Evolutionary conservation across 2,329 filamentous ascomycete genomes (phyloP), one percentile per base, ranked within the genome.

Genomic region (Phialophora verrucosa): DNA sequence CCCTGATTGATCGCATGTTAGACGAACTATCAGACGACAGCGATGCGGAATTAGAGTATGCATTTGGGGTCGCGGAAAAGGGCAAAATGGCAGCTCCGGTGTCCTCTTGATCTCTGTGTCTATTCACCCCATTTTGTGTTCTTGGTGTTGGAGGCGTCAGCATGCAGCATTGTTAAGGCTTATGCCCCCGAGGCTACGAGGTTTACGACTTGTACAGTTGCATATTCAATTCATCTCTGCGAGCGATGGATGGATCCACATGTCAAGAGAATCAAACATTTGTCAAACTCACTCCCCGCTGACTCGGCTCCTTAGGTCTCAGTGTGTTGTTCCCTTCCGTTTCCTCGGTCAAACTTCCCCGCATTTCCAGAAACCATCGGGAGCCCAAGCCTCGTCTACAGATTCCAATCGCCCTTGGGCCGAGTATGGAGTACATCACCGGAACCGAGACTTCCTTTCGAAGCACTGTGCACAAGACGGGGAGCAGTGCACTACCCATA

Each of bases 1-100:
- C 74, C 29, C 70, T 73, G 17, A 75, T 76, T 56, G 74, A 75
- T 44, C 73, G 71, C 25, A 73, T 76, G 68, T 64, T 76, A 14
- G 74, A 76, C 44, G 72, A 72, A 50, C 65, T 75, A 63, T 69
- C 67, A 1, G 69, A 73, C 55, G 74, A 74, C 58, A 73, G 72
- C 32, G 73, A 74, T 35, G 67, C 70, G 38, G 74, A 74, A 12
- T 58, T 73, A 25, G 69, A 73, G 38, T 63, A 66, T 55, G 70
- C 70, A 7, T 68, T 72, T 23, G 59, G 59, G 57, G 61, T 70
- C 20, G 66, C 69, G 3, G 69, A 67, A 31, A 67, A 67, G 31
- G 58, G 56, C 42, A 68, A 67, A 44, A 25, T 64, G 32, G 29
- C 65, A n/a, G 47, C 65, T n/a, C 4, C 65, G 25, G 62, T 67